These are phyloP conservation scores for Tulasnella sp. DNA, from an alignment of 768 basidiomycete species.

Conservation along the genomic window DNA sequence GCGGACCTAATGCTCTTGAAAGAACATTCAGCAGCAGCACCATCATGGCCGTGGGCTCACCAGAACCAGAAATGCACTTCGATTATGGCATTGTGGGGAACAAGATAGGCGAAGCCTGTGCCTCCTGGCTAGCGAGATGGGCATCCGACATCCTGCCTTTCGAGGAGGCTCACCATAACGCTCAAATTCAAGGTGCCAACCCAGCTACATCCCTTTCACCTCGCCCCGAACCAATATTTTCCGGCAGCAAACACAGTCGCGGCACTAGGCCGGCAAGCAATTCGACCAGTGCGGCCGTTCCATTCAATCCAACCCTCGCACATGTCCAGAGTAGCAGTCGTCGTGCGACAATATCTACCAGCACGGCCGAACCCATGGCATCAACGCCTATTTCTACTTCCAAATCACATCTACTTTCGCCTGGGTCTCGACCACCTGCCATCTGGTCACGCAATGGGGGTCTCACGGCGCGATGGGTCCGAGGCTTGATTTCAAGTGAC, in stretches of 20 bases:
- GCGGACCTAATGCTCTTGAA: constrained; percentile 12
- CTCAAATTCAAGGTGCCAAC: neutral
- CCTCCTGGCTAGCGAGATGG: constrained; percentile 89
- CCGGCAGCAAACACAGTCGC: neutral
- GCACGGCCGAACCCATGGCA: neutral
- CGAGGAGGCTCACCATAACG: constrained; percentile 51
- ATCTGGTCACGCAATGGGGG: constrained; percentile 76
- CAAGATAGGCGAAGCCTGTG: constrained; percentile 88
- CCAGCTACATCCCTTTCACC: constrained; percentile 24
- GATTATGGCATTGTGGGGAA: constrained; percentile 87
- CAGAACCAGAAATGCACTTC: constrained; percentile 46
- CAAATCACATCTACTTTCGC: neutral
- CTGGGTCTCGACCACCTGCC: constrained; percentile 45
- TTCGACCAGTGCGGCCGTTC: constrained; percentile 33
- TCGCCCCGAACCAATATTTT: neutral
- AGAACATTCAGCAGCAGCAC: constrained; percentile 4
- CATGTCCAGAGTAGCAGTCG: constrained; percentile 8
- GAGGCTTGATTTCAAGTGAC: constrained; percentile 75
- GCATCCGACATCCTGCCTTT: constrained; percentile 72
- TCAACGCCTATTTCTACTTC: neutral
- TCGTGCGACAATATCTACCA: constrained; percentile 24
- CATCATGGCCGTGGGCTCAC: neutral
- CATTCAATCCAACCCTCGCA: constrained; percentile 34
- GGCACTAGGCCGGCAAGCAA: neutral
- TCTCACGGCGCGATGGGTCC: constrained; percentile 70